A percentile compares a stretch with the other conserved stretches of the same genome.
These are phyloP conservation scores for Talaromyces sp. DNA, from an alignment of 2,329 filamentous ascomycete genomes.

Conservation along the genomic window DNA sequence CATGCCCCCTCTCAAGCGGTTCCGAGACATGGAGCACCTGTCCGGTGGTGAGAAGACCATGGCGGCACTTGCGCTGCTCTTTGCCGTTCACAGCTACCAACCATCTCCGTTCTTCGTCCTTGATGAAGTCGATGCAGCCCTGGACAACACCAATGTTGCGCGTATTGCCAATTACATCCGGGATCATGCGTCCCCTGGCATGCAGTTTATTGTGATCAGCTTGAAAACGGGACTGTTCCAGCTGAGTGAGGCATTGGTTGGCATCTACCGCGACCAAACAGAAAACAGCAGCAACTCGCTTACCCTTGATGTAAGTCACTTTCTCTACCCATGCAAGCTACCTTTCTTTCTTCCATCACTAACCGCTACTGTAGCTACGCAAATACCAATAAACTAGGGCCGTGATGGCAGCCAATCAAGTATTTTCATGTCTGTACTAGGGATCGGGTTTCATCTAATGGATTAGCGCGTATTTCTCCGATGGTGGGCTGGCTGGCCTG, in stretches of 20 bases:
- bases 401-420: neutral
- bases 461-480: neutral
- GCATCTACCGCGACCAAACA: conserved; percentile 90
- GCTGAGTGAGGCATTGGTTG: conserved; percentile 90
- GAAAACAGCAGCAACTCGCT: conserved; percentile 88
- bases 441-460: neutral
- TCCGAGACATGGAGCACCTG: conserved; percentile 97
- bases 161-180: conserved; percentile 95
- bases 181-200: conserved; percentile 88
- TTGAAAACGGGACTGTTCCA: conserved; percentile 95
- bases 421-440: neutral
- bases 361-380: conserved; percentile 22
- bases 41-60: conserved; percentile 98
- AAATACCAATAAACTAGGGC: conserved; percentile 23
- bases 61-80: conserved; percentile 91
- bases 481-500: neutral
- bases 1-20: conserved; percentile 96
- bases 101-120: conserved; percentile 96
- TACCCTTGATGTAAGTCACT: conserved; percentile 81
- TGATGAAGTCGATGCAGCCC: conserved; percentile 93
- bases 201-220: conserved; percentile 98
- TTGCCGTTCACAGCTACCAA: conserved; percentile 94
- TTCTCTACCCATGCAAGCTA: neutral
- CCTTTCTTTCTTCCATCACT: neutral
- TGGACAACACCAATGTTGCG: conserved; percentile 96